Evolutionary conservation across 768 basidiomycete species (phyloP).

Genomic region (Mycena pura): DNA sequence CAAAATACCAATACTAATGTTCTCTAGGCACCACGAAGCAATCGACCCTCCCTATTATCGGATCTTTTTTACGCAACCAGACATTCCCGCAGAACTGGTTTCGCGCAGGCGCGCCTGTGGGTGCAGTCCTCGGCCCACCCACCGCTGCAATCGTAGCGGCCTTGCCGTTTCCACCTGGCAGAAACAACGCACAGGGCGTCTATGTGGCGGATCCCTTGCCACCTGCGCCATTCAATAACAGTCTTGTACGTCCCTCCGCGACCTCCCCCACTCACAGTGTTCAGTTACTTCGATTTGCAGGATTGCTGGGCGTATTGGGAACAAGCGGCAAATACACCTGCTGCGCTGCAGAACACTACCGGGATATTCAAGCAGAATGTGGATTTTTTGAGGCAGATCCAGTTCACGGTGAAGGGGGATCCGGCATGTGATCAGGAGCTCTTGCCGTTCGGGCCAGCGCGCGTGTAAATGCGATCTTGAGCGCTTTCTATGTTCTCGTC

Average conservation of each 20-base stretch:
- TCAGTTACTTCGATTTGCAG: not conserved
- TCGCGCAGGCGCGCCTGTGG: slow-evolving; percentile 4
- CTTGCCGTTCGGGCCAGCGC: no score
- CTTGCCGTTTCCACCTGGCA: not conserved
- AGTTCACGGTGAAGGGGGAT: no score
- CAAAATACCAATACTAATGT: no score
- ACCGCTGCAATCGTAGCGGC: not conserved
- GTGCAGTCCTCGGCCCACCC: not conserved
- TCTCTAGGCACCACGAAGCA: slow-evolving; percentile 13
- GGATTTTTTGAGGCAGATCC: slow-evolving; percentile 6
- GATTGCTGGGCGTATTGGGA: slow-evolving; percentile 12
- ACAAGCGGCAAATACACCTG: not conserved
- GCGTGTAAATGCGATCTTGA: no score
- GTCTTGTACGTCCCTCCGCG: slow-evolving; percentile 6
- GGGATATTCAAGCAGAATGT: slow-evolving; percentile 19
- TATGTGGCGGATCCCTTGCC: slow-evolving; percentile 11
- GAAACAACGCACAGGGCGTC: slow-evolving; percentile 14
- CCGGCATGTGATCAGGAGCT: no score
- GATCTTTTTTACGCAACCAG: slow-evolving; percentile 21
- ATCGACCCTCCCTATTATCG: slow-evolving; percentile 13
- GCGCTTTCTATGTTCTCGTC: no score
- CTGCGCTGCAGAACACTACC: slow-evolving; percentile 12
- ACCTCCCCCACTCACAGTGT: no score
- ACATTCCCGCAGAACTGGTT: slow-evolving; percentile 21
- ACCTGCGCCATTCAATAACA: slow-evolving; percentile 10